These are phyloP conservation scores for Populus alba DNA, from an alignment of 345 rosid genomes.

Conservation along the genomic window DNA sequence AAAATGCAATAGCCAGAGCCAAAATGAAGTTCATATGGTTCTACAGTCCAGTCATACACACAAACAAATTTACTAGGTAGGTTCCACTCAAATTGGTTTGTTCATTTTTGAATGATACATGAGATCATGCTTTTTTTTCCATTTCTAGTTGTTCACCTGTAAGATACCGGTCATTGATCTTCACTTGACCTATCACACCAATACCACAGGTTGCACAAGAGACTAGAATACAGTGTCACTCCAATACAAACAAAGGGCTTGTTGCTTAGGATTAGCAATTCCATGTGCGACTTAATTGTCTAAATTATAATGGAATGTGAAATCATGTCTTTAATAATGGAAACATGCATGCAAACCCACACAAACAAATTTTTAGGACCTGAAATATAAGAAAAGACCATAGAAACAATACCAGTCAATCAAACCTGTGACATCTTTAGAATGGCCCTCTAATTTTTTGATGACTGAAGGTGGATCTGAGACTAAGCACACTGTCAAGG, in stretches of 20 bases:
- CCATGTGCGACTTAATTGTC: neutral
- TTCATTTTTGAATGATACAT: neutral
- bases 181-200: neutral
- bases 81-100: neutral
- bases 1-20: neutral
- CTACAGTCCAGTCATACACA: neutral
- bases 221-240: neutral
- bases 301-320: neutral
- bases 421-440: conserved; percentile 99
- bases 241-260: neutral
- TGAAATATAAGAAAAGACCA: conserved; percentile 37
- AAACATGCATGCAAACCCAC: neutral
- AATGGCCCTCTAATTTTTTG: conserved; percentile 65
- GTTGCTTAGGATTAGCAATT: neutral
- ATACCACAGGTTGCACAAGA: neutral
- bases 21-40: neutral
- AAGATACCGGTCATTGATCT: neutral
- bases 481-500: conserved; percentile 75
- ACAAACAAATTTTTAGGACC: neutral
- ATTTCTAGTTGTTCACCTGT: neutral
- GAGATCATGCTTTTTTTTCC: neutral
- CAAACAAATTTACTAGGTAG: neutral
- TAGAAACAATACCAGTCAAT: conserved; percentile 62
- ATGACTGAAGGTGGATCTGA: conserved; percentile 67
- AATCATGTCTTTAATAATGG: neutral